These are phyloP conservation scores for Flaveria ramosissima DNA, from an alignment of 129 eudicot species.

Conservation along the genomic window DNA sequence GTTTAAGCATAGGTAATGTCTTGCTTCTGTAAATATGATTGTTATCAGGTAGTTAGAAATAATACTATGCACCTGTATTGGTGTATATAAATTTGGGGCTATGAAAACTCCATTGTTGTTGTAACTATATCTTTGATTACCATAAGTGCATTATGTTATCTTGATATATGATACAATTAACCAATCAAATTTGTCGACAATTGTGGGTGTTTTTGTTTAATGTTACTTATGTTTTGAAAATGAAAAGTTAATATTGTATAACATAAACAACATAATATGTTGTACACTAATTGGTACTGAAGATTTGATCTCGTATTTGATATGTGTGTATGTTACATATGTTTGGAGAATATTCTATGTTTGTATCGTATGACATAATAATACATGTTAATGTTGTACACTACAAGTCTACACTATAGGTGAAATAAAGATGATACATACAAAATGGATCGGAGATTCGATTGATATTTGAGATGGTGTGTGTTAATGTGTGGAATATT, in stretches of 20 bases:
- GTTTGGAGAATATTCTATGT: too few species aligned
- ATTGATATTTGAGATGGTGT: neutral
- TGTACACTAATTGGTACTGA: neutral
- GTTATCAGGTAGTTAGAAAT: slow-evolving; percentile 17
- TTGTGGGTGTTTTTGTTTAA: neutral
- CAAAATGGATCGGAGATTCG: neutral
- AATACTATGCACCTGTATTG: slow-evolving; percentile 27
- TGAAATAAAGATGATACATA: neutral
- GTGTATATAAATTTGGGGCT: slow-evolving; percentile 30
- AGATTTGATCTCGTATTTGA: too few species aligned
- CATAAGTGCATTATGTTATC: neutral
- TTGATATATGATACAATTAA: slow-evolving; percentile 10
- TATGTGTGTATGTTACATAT: too few species aligned
- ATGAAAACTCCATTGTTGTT: slow-evolving; percentile 35
- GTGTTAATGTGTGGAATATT: neutral
- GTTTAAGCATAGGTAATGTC: slow-evolving; percentile 31
- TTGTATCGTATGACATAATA: too few species aligned
- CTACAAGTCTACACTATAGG: neutral
- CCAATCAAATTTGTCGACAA: neutral
- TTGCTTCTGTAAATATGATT: slow-evolving; percentile 36
- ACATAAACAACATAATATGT: neutral
- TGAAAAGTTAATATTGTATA: neutral
- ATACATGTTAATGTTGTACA: neutral
- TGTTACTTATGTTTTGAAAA: neutral
- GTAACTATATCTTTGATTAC: slow-evolving; percentile 25